Conservation (phyloP, 257 asterid species). For the Cruciata laevipes region DNA sequence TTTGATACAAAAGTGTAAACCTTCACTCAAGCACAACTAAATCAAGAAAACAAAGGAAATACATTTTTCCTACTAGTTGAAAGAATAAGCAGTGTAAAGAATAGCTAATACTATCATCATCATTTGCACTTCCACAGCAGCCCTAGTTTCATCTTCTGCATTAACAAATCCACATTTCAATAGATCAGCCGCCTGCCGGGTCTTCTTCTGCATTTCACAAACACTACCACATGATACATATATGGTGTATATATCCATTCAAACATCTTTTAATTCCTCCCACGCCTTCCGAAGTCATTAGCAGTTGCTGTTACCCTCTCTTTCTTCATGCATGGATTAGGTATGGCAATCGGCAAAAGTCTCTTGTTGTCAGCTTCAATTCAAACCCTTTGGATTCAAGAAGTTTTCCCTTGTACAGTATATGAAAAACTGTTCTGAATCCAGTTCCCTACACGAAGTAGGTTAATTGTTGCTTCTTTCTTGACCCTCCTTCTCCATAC, state of each 20-base stretch:
- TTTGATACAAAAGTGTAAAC: not conserved
- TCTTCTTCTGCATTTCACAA: not conserved
- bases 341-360: not conserved
- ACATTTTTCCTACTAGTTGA: not conserved
- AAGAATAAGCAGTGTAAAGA: conserved; percentile 5
- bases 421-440: not conserved
- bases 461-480: conserved; percentile 77
- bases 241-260: not conserved
- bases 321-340: not conserved
- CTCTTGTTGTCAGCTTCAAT: not conserved
- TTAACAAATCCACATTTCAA: not conserved
- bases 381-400: conserved; percentile 6
- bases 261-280: not conserved
- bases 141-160: not conserved
- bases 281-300: not conserved
- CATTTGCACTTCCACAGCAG: not conserved
- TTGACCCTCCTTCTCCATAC: conserved; percentile 93
- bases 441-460: conserved; percentile 57
- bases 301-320: not conserved
- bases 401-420: not conserved
- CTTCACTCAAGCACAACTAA: not conserved
- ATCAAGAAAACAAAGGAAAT: not conserved
- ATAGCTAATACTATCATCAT: not conserved
- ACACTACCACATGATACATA: not conserved
- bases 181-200: not conserved